phyloP scores from a whole-genome alignment of 2,329 filamentous ascomycete species.

The Cercospora nicotianae region DNA sequence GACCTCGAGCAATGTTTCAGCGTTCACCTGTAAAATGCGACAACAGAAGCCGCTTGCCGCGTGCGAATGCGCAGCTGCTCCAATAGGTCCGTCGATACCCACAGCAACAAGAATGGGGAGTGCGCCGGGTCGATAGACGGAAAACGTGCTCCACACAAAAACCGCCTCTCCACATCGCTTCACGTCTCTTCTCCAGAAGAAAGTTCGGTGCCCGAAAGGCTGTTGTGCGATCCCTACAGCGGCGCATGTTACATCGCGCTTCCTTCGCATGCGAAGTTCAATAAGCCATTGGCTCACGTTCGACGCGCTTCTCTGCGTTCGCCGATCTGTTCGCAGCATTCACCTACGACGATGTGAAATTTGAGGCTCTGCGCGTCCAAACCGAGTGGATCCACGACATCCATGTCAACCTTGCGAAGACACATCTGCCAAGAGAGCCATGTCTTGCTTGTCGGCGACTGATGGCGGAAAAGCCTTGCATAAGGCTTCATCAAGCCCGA shows the following conservation, averaged over 20 bases:
- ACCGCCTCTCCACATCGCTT: neutral
- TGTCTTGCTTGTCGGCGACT: slow-evolving; percentile 2
- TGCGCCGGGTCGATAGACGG: neutral
- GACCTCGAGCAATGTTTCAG: neutral
- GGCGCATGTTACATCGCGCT: neutral
- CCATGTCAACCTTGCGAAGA: slow-evolving; percentile 6
- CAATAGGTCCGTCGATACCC: neutral
- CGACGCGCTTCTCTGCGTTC: neutral
- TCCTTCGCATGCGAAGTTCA: neutral
- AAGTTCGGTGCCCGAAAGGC: neutral
- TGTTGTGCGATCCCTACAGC: neutral
- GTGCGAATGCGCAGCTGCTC: neutral
- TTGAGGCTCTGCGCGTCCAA: neutral
- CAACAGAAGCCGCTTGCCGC: neutral
- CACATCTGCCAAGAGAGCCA: neutral
- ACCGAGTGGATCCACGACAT: neutral
- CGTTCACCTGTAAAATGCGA: neutral
- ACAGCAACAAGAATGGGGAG: neutral
- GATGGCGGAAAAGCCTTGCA: slow-evolving; percentile 1
- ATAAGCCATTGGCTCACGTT: too few relatives aligned
- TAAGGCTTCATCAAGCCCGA: neutral
- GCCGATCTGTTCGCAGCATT: neutral
- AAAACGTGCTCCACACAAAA: neutral
- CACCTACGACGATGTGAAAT: neutral
- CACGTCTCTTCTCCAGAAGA: neutral